These are phyloP conservation scores for Pleurotus tuoliensis DNA, from an alignment of 768 basidiomycete genomes.

Conservation along the genomic window DNA sequence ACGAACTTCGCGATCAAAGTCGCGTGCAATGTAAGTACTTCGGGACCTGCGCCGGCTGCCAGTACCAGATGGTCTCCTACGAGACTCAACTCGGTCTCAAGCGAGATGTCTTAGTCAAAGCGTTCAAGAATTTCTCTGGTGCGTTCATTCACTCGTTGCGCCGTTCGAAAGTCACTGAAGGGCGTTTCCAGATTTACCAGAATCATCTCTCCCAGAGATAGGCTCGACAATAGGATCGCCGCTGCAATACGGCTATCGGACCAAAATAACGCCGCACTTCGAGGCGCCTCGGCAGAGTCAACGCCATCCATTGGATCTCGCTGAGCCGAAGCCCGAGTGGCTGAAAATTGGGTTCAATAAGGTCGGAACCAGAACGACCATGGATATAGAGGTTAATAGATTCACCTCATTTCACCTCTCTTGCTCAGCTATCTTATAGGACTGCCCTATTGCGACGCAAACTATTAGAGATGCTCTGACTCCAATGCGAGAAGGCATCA, in stretches of 20 bases:
- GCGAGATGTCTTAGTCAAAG: slow-evolving; percentile 78
- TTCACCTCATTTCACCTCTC: not conserved
- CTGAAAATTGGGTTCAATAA: slow-evolving; percentile 88
- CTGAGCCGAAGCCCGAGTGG: slow-evolving; percentile 52
- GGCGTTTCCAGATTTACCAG: slow-evolving; percentile 44
- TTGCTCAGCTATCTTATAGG: slow-evolving; percentile 37
- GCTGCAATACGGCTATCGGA: slow-evolving; percentile 86
- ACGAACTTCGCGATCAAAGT: slow-evolving; percentile 58
- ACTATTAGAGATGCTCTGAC: slow-evolving; percentile 68
- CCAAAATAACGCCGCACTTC: slow-evolving; percentile 97
- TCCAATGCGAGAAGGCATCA: slow-evolving; percentile 59
- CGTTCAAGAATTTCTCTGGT: slow-evolving; percentile 76
- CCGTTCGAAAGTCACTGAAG: slow-evolving; percentile 6
- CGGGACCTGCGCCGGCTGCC: slow-evolving; percentile 87
- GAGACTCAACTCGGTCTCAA: slow-evolving; percentile 84
- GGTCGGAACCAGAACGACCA: slow-evolving; percentile 63
- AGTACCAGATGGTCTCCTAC: slow-evolving; percentile 93
- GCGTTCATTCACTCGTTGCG: slow-evolving; percentile 9
- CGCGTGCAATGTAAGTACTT: slow-evolving; percentile 83
- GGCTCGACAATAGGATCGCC: slow-evolving; percentile 82
- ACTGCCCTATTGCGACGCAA: slow-evolving; percentile 88
- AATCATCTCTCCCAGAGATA: slow-evolving; percentile 57
- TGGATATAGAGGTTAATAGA: slow-evolving; percentile 83
- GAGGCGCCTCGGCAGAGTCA: slow-evolving; percentile 57
- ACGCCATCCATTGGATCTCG: slow-evolving; percentile 12